phyloP scores from a whole-genome alignment of 2,329 filamentous ascomycete species.

The Pseudonectria buxi region DNA sequence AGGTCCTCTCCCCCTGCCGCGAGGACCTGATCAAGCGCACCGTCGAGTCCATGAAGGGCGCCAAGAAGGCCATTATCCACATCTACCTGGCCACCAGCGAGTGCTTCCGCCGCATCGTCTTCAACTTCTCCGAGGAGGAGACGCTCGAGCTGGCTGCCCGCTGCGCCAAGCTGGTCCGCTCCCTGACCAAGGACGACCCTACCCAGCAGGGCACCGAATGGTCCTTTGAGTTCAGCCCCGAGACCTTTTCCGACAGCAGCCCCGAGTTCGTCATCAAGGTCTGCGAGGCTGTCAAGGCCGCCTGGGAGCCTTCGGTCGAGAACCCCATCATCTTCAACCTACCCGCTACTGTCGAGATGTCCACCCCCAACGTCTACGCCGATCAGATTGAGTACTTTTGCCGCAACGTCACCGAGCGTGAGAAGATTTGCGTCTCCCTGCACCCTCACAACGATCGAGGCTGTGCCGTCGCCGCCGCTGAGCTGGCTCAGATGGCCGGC shows the following conservation, averaged over 20 bases:
- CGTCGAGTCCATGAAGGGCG: constrained; percentile 78
- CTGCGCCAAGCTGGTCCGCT: constrained; percentile 80
- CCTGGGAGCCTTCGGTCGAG: constrained; percentile 76
- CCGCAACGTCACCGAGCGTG: constrained; percentile 71
- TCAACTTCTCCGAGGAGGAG: constrained; percentile 78
- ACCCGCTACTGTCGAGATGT: constrained; percentile 90
- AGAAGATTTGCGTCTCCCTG: constrained; percentile 82
- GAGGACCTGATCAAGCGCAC: constrained; percentile 85
- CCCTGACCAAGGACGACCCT: constrained; percentile 77
- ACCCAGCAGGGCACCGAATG: constrained; percentile 54
- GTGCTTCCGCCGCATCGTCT: constrained; percentile 89
- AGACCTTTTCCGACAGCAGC: constrained; percentile 84
- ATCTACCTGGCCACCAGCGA: constrained; percentile 94
- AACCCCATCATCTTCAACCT: constrained; percentile 94
- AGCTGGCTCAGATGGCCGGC: constrained; percentile 92
- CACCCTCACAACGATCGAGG: constrained; percentile 95
- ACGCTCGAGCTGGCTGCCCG: constrained; percentile 74
- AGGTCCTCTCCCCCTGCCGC: constrained; percentile 87
- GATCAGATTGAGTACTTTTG: constrained; percentile 97
- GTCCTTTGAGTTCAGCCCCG: constrained; percentile 78
- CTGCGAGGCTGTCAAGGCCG: constrained; percentile 88
- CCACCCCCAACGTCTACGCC: constrained; percentile 91
- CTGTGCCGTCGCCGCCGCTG: constrained; percentile 80
- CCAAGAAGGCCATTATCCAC: constrained; percentile 91
- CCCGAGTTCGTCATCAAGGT: constrained; percentile 77